Conservation (phyloP, 805 yeast species). For the Metschnikowia rubicola region DNA sequence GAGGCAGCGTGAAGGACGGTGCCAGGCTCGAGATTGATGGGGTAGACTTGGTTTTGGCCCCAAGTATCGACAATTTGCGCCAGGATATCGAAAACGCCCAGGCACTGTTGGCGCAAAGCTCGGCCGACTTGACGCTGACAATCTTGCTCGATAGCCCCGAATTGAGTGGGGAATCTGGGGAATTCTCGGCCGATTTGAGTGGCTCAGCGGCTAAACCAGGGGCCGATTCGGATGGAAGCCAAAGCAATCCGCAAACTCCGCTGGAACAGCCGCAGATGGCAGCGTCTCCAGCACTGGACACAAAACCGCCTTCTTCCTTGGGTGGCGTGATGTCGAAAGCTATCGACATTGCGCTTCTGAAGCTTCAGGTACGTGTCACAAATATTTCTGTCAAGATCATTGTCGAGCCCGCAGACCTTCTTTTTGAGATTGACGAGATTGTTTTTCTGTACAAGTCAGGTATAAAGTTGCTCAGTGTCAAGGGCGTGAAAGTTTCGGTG, state of each 20-base stretch:
- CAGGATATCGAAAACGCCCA: slow-evolving; percentile 31
- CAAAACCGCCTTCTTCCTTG: slow-evolving; percentile 34
- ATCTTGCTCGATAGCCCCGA: slow-evolving; percentile 33
- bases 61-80: slow-evolving; percentile 27
- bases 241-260: background rate
- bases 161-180: background rate
- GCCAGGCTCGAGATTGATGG: slow-evolving; percentile 58
- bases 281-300: too few relatives aligned
- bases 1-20: slow-evolving; percentile 68
- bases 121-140: slow-evolving; percentile 68
- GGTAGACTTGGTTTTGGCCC: slow-evolving; percentile 43
- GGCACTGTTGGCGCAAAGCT: slow-evolving; percentile 65
- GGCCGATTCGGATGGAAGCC: background rate
- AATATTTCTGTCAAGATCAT: slow-evolving; percentile 48
- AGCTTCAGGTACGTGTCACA: slow-evolving; percentile 49
- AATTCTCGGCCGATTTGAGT: too few relatives aligned
- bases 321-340: slow-evolving; percentile 61
- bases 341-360: slow-evolving; percentile 63
- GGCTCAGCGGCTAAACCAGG: background rate
- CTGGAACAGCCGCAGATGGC: background rate
- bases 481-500: slow-evolving; percentile 39
- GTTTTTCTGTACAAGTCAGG: slow-evolving; percentile 44
- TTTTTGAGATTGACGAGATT: slow-evolving; percentile 31
- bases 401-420: slow-evolving; percentile 40
- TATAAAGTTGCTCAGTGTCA: slow-evolving; percentile 36